phyloP scores from a whole-genome alignment of 148 eudicot genomes.

The Camellia granthamiana region DNA sequence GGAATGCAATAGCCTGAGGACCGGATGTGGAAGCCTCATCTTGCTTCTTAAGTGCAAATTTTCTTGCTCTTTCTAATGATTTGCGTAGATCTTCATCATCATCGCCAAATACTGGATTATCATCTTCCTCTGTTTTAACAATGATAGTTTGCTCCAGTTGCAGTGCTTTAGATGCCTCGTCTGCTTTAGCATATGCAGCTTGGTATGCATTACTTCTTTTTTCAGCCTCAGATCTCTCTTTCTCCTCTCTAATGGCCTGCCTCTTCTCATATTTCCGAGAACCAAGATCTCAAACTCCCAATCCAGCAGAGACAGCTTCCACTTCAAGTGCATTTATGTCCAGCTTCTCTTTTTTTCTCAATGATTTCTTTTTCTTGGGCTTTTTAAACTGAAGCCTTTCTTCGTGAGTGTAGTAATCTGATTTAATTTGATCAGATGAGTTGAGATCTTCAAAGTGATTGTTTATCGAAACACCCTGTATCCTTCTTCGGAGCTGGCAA shows the following conservation, averaged over 20 bases:
- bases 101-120: conserved; percentile 55
- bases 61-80: conserved; percentile 81
- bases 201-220: conserved; percentile 69
- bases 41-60: conserved; percentile 75
- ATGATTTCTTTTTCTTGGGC: conserved; percentile 94
- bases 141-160: conserved; percentile 38
- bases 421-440: conserved; percentile 45
- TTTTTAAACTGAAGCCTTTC: conserved; percentile 88
- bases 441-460: conserved; percentile 60
- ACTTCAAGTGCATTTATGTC: conserved; percentile 70
- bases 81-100: conserved; percentile 86
- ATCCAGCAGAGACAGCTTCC: conserved; percentile 33
- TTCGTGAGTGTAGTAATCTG: conserved; percentile 85
- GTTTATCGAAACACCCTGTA: conserved; percentile 56
- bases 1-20: conserved; percentile 59
- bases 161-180: conserved; percentile 87
- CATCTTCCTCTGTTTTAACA: conserved; percentile 46
- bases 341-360: conserved; percentile 25
- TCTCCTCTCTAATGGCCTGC: conserved; percentile 62
- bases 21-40: conserved; percentile 40
- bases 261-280: conserved; percentile 65
- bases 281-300: conserved; percentile 83
- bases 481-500: conserved; percentile 73
- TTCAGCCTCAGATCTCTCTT: conserved; percentile 73
- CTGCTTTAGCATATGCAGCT: conserved; percentile 78